These are phyloP conservation scores for Arthrobotrys conoides DNA, from an alignment of 2,329 filamentous ascomycete species.

Conservation along the genomic window DNA sequence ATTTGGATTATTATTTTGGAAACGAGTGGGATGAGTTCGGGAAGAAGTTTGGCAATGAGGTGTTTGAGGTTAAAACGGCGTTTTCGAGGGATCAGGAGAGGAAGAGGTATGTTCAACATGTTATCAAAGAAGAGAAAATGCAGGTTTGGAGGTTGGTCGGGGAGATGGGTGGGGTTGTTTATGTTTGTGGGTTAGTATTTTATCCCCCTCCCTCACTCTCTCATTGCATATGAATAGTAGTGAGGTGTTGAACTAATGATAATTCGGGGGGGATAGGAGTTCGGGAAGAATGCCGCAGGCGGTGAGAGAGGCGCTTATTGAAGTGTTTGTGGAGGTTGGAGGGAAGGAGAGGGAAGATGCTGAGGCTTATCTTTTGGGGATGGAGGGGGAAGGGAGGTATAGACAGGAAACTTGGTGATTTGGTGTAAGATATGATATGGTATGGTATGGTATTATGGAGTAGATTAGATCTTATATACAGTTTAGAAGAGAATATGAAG, in stretches of 20 bases:
- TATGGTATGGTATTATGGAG: conserved; percentile 17
- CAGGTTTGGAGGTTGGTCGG: conserved; percentile 72
- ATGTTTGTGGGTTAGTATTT: conserved; percentile 70
- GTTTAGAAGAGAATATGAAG: conserved; percentile 24
- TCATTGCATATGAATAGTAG: conserved; percentile 54
- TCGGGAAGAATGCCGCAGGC: conserved; percentile 76
- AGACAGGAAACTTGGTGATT: conserved; percentile 79
- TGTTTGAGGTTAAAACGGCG: conserved; percentile 74
- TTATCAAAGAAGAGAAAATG: conserved; percentile 70
- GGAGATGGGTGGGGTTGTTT: conserved; percentile 71
- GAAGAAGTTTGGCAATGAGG: conserved; percentile 64
- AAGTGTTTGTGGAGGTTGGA: conserved; percentile 71
- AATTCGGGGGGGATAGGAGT: conserved; percentile 72
- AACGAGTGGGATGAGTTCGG: conserved; percentile 77
- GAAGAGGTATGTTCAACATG: conserved; percentile 79
- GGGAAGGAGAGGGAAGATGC: conserved; percentile 69
- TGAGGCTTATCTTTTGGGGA: conserved; percentile 71
- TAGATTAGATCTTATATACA: conserved; percentile 46
- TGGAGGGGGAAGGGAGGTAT: conserved; percentile 76
- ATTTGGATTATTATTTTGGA: conserved; percentile 84
- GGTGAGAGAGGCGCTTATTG: conserved; percentile 77
- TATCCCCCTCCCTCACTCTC: not conserved
- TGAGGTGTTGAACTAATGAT: too few relatives aligned
- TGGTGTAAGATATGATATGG: not conserved
- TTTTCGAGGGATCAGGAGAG: conserved; percentile 76